phyloP scores from a whole-genome alignment of 495 filamentous ascomycete genomes.

The Hyphodiscus hymeniophilus region DNA sequence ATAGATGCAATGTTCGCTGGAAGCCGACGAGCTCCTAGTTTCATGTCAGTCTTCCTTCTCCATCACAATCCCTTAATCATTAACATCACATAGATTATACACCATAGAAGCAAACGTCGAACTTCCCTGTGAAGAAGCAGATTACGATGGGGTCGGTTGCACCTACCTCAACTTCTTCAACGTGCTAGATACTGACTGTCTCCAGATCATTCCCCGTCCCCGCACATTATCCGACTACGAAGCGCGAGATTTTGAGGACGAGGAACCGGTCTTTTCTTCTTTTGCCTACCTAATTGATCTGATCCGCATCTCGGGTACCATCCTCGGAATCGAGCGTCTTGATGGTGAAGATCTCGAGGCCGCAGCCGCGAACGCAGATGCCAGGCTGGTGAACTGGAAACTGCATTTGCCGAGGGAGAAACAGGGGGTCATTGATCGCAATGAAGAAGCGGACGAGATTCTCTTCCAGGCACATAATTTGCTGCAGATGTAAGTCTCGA shows the following conservation, averaged over 20 bases:
- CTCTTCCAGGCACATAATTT: conserved; percentile 68
- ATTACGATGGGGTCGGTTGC: conserved; percentile 47
- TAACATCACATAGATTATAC: conserved; percentile 13
- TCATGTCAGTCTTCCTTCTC: conserved; percentile 33
- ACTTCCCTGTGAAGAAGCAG: conserved; percentile 56
- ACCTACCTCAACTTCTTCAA: background rate
- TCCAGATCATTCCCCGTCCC: conserved; percentile 43
- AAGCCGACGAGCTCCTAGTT: conserved; percentile 27
- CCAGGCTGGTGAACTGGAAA: conserved; percentile 58
- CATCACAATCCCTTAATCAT: conserved; percentile 17
- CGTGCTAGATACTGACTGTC: conserved; percentile 4
- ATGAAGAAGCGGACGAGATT: conserved; percentile 57
- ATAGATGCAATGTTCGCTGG: conserved; percentile 42
- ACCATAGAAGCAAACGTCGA: conserved; percentile 39
- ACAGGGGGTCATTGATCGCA: conserved; percentile 51
- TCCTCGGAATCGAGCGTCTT: conserved; percentile 38
- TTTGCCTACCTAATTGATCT: conserved; percentile 56
- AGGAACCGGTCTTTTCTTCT: conserved; percentile 46
- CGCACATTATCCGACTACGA: conserved; percentile 50
- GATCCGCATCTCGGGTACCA: conserved; percentile 50
- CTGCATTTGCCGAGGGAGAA: conserved; percentile 60
- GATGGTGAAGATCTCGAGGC: conserved; percentile 14
- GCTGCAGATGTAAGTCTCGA: conserved; percentile 30
- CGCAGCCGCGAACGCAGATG: conserved; percentile 48
- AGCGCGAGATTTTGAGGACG: conserved; percentile 41